Base-by-base conservation (phyloP, 306 rosid species). In the Albizia julibrissin region DNA sequence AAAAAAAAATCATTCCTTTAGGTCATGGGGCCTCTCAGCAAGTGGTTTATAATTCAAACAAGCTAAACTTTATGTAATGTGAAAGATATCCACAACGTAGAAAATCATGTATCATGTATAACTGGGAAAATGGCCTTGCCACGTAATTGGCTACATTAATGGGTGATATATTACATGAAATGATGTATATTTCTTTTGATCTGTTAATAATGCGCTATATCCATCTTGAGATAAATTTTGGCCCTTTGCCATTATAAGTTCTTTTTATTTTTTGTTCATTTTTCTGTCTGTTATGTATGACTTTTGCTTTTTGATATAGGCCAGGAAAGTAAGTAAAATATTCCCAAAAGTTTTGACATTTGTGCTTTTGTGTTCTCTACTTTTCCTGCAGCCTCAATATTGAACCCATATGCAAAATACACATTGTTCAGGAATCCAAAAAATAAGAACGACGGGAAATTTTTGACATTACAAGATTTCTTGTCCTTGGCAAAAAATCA, bases 401-500 rank as follows among this genome's bases (percentile, higher is more conserved):
- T 72, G 73, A 92, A 3, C 83, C 99, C 96, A 8, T 81, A 2
- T 3, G 12, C 75, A 1, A 11, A 0, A 0, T 84, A 1, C 85
- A 0, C 0, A 1, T 59, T 93, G 84, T 27, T 0, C 59, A 84
- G 99, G 76, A 92, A 92, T 78, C 91, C 91, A 47, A 76, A 26
- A 67, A 31, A 34, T 80, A 78, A 68, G 81, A 83, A 31, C 40
- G 66, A 13, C 1, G 96, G 91, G 58, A 72, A 39, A 0, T 86
- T 87, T 81, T 10, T 92, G 29, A 85, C 85, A 15, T 75, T 95
- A 76, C 71, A 90, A 37, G 93, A 90, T 4, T 95, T 93, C 86
- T 85, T 95, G 90, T 75, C 81, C 70, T 65, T 93, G 90, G 85
- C 96, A 76, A 93, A 88, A 87, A 87, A 72, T 27, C 43, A 86